A percentile compares a stretch with the other conserved stretches of the same genome.
Evolutionary conservation across 352 stramenopile species (phyloP).

Genomic region (Phytopythium boreale): DNA sequence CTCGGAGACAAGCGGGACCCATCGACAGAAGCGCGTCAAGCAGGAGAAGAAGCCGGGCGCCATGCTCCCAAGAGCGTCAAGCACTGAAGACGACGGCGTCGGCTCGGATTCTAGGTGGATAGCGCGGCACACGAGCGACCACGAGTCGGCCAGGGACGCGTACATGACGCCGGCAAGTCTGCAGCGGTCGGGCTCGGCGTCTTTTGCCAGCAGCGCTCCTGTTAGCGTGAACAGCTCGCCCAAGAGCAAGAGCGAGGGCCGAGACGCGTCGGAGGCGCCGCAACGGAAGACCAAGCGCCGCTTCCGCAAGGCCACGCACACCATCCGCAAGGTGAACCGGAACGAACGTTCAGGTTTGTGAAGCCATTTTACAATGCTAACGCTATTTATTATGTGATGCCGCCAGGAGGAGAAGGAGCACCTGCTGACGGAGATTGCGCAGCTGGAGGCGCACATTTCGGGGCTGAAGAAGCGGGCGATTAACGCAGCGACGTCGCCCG

Average conservation of each 20-base stretch:
- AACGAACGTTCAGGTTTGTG: background rate
- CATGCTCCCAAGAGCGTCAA: background rate
- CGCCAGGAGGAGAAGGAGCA: constrained; percentile 25
- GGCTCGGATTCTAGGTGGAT: background rate
- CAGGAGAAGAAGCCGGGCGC: background rate
- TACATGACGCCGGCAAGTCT: background rate
- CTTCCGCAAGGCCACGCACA: constrained; percentile 35
- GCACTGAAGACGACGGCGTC: background rate
- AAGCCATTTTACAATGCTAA: background rate
- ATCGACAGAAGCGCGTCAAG: background rate
- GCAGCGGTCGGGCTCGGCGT: background rate
- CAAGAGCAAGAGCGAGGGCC: background rate
- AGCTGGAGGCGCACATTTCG: constrained; percentile 19
- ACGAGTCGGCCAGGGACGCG: background rate
- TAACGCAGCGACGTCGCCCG: constrained; percentile 14
- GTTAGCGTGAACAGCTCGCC: constrained; percentile 1
- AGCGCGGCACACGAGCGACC: background rate
- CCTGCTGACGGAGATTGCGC: constrained; percentile 18
- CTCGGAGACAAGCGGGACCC: background rate
- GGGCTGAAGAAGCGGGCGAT: constrained; percentile 25
- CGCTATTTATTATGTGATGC: background rate
- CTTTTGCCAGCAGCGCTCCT: background rate
- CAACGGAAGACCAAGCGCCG: constrained; percentile 2
- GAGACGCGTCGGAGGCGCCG: background rate
- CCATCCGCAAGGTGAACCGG: constrained; percentile 22